A percentile compares a stretch with the other conserved stretches of the same genome.
Evolutionary conservation across 441 rosid genomes (phyloP).

Genomic region (Arabidopsis hybrid): DNA sequence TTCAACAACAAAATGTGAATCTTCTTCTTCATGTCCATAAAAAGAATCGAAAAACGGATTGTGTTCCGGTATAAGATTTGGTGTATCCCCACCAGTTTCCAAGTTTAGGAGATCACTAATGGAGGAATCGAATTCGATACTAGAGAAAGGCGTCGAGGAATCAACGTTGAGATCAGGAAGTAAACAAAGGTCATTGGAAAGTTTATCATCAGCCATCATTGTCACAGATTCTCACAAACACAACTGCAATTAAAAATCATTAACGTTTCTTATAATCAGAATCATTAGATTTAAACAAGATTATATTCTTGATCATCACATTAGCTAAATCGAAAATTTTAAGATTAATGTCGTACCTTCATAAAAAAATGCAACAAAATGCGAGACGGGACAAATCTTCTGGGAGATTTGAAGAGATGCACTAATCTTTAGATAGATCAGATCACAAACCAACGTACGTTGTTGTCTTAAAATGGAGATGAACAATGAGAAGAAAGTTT

Average conservation of each 20-base stretch:
- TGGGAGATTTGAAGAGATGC: conserved; percentile 23
- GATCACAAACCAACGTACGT: neutral
- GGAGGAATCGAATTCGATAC: conserved; percentile 34
- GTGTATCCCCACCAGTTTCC: conserved; percentile 23
- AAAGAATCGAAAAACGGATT: conserved; percentile 33
- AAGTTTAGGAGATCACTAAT: conserved; percentile 35
- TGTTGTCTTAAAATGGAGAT: neutral
- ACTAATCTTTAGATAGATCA: conserved; percentile 10
- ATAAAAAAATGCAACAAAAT: neutral
- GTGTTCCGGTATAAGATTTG: conserved; percentile 28
- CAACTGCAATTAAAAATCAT: conserved; percentile 13
- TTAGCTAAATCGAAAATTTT: neutral
- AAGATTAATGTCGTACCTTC: conserved; percentile 25
- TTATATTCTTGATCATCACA: neutral
- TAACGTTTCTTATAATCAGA: neutral
- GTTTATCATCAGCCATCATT: conserved; percentile 40
- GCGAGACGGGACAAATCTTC: conserved; percentile 4
- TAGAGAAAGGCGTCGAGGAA: conserved; percentile 4
- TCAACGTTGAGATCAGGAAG: conserved; percentile 26
- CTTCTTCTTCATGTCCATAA: neutral
- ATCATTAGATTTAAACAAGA: neutral
- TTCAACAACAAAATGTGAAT: neutral
- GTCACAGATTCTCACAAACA: neutral
- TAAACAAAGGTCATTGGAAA: conserved; percentile 34
- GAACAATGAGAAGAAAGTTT: conserved; percentile 23